Conservation (phyloP, 2,329 filamentous ascomycete genomes). For the Penicillium sp. region DNA sequence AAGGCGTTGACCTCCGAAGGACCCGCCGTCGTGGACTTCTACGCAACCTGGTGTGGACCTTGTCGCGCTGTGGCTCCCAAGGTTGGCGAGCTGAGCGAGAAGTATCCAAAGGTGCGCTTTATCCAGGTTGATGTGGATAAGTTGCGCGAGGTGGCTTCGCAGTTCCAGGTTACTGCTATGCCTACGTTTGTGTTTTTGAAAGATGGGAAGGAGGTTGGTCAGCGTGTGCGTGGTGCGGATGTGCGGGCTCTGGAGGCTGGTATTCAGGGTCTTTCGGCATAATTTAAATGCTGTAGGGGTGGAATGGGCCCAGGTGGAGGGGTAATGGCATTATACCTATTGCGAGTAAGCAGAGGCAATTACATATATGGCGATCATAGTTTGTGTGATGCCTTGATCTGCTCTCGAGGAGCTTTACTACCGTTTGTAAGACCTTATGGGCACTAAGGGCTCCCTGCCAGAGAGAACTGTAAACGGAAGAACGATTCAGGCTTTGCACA, state of each 20-base stretch:
- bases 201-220: constrained; percentile 32
- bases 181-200: constrained; percentile 41
- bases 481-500: too few relatives aligned
- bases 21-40: constrained; percentile 53
- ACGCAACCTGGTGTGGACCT: constrained; percentile 54
- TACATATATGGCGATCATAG: too few relatives aligned
- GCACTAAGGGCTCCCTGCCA: too few relatives aligned
- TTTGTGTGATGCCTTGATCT: too few relatives aligned
- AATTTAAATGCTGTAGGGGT: not conserved
- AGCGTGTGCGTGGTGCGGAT: constrained; percentile 28
- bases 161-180: constrained; percentile 48
- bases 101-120: constrained; percentile 49
- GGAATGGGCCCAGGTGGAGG: too few relatives aligned
- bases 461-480: too few relatives aligned
- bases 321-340: not conserved
- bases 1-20: constrained; percentile 46
- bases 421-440: too few relatives aligned
- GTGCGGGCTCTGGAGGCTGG: constrained; percentile 26
- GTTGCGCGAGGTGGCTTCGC: constrained; percentile 46
- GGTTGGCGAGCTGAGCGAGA: constrained; percentile 49
- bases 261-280: constrained; percentile 23
- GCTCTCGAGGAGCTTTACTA: too few relatives aligned
- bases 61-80: constrained; percentile 52
- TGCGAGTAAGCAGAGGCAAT: not conserved
- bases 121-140: constrained; percentile 54